Evolutionary conservation across 306 rosid species (phyloP).

Genomic region (Datisca glomerata): DNA sequence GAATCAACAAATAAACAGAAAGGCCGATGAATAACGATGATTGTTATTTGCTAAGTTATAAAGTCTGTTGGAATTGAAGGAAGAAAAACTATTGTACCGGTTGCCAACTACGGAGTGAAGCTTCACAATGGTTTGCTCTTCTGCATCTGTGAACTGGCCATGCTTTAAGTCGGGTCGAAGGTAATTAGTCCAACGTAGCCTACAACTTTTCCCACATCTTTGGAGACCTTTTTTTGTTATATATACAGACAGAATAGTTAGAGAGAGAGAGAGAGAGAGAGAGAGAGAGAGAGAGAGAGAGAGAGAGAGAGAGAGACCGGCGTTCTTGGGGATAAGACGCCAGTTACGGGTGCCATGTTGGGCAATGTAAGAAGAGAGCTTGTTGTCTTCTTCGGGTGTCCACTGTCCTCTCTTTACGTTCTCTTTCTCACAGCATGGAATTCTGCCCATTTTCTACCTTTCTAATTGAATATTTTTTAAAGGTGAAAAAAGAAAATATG

Average conservation of each 20-base stretch:
- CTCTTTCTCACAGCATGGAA: slow-evolving; percentile 86
- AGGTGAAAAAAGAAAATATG: not conserved
- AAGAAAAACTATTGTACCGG: slow-evolving; percentile 47
- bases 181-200: slow-evolving; percentile 84
- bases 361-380: slow-evolving; percentile 70
- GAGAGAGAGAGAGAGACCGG: slow-evolving; percentile 21
- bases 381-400: slow-evolving; percentile 96
- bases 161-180: slow-evolving; percentile 91
- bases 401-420: slow-evolving; percentile 77
- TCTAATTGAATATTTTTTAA: not conserved
- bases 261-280: not conserved
- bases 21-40: not conserved
- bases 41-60: no score
- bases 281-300: not conserved
- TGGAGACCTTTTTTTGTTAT: slow-evolving; percentile 57
- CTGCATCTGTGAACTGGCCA: slow-evolving; percentile 67
- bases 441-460: slow-evolving; percentile 53
- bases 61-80: no score
- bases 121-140: slow-evolving; percentile 85
- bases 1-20: no score
- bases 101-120: slow-evolving; percentile 87
- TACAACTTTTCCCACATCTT: slow-evolving; percentile 87
- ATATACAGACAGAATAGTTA: not conserved
- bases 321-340: slow-evolving; percentile 55
- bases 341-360: slow-evolving; percentile 56